A percentile compares a stretch with the other conserved stretches of the same genome.
These are phyloP conservation scores for Spizellomyces punctatus DNA, from an alignment of 192 early-diverging fungal genomes.

Conservation along the genomic window DNA sequence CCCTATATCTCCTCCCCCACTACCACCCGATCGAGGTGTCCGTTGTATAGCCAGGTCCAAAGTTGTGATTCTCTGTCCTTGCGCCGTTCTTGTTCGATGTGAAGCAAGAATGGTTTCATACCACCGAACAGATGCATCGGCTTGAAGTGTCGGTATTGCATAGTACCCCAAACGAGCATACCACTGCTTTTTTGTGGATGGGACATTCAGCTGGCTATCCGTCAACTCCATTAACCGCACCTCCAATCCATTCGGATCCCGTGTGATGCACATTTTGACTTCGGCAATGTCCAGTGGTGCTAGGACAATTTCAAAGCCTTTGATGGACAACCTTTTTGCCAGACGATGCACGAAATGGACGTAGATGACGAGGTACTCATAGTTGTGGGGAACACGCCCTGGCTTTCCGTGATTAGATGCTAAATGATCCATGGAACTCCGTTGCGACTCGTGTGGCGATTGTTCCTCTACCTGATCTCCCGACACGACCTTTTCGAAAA, in stretches of 20 bases:
- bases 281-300: slow-evolving; percentile 42
- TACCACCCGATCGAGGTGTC: not conserved
- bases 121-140: slow-evolving; percentile 35
- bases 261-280: slow-evolving; percentile 49
- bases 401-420: not conserved
- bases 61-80: slow-evolving; percentile 30
- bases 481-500: slow-evolving; percentile 32
- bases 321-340: slow-evolving; percentile 47
- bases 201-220: slow-evolving; percentile 45
- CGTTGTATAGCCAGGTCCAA: slow-evolving; percentile 19
- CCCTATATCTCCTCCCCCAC: not conserved
- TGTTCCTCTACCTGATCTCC: not conserved
- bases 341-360: slow-evolving; percentile 58
- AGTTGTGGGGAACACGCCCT: slow-evolving; percentile 26
- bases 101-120: slow-evolving; percentile 44
- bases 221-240: slow-evolving; percentile 55
- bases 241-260: slow-evolving; percentile 58
- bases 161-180: slow-evolving; percentile 59
- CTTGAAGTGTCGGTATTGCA: slow-evolving; percentile 40
- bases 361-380: slow-evolving; percentile 62
- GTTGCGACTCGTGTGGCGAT: not conserved
- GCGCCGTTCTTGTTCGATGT: slow-evolving; percentile 13
- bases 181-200: slow-evolving; percentile 44
- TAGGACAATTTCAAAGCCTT: slow-evolving; percentile 42
- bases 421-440: not conserved